Evolutionary conservation across 1,284 basidiomycete species (phyloP).

Genomic region (Chiua sp.): DNA sequence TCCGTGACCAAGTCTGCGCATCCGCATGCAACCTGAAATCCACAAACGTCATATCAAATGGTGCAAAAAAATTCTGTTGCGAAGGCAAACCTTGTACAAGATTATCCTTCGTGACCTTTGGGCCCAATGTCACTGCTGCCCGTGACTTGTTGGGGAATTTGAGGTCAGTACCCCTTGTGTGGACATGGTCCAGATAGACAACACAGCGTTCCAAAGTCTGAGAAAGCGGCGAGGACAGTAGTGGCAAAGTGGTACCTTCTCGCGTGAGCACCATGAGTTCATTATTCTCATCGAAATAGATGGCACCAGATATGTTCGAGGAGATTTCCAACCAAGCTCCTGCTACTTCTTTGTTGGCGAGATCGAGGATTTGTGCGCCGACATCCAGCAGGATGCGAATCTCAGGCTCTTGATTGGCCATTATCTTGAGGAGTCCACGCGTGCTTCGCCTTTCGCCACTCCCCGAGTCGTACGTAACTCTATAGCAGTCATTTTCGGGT

Average conservation of each 20-base stretch:
- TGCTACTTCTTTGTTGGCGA: conserved; percentile 46
- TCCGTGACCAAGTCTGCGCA: conserved; percentile 52
- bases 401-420: background rate
- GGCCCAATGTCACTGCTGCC: conserved; percentile 56
- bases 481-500: conserved; percentile 48
- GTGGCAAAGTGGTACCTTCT: conserved; percentile 41
- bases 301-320: conserved; percentile 40
- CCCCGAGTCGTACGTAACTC: background rate
- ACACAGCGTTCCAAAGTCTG: conserved; percentile 47
- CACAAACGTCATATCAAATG: too few relatives aligned
- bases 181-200: conserved; percentile 59
- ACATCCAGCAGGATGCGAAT: conserved; percentile 36
- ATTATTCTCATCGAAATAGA: conserved; percentile 52
- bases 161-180: conserved; percentile 59
- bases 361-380: conserved; percentile 59
- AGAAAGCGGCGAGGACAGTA: conserved; percentile 47
- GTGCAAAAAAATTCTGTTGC: too few relatives aligned
- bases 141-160: conserved; percentile 48
- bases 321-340: conserved; percentile 45
- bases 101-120: conserved; percentile 55
- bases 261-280: conserved; percentile 45
- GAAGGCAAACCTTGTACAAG: conserved; percentile 50
- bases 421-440: background rate
- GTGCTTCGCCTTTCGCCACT: background rate
- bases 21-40: conserved; percentile 45